Base-by-base conservation (phyloP, 2,329 filamentous ascomycete species). In the Thelonectria blattea region DNA sequence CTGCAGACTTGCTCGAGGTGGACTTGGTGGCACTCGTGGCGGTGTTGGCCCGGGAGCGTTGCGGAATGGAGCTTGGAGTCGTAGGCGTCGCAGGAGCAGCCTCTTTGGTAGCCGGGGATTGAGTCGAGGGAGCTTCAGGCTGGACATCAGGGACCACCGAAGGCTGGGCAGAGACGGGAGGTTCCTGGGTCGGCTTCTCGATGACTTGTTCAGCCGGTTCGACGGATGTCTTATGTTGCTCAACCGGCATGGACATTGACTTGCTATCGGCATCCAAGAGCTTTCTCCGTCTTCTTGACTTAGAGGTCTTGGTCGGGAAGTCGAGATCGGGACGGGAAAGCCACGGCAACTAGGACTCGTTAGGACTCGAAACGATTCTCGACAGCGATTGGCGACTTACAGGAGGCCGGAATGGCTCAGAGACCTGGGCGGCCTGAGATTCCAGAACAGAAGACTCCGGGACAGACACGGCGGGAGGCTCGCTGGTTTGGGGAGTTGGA, bases 281-380 rank as follows among this genome's bases (percentile, higher is more conserved):
- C 65, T 76, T 81, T 72, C 80, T 81, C 65, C 77, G 79, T 37
- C 76, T 74, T 67, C 75, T 80, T 12, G 75, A 73, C 42, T 75
- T 76, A 11, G 68, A 63, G 30, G 72, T 70, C 67, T 71, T 71
- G 50, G 65, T 68, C 12, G 86, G 85, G 68, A 86, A 89, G 10
- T 78, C 75, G 27, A 74, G 67, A 32, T 84, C 81, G 3, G 83
- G 82, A 32, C 73, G 74, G 1, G 85, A 87, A 24, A 80, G 68
- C 85, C 86, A 88, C 10, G 86, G 86, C 10, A 88, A 75, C 84
- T 88, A 37, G 18, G 27, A 56, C 18, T 45, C 30, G 50, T 60
- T 46, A 67, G 57, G 18, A 27, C 42, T 11, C 22, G 30, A 24
- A 14, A 20, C 34, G 7, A 12, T 32, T 22, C 41, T 27, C 8